Percentiles rank a stretch among this genome's conserved stretches.
These are phyloP conservation scores for Eudorina sp. DNA, from an alignment of 139 green algal genomes.

Conservation along the genomic window DNA sequence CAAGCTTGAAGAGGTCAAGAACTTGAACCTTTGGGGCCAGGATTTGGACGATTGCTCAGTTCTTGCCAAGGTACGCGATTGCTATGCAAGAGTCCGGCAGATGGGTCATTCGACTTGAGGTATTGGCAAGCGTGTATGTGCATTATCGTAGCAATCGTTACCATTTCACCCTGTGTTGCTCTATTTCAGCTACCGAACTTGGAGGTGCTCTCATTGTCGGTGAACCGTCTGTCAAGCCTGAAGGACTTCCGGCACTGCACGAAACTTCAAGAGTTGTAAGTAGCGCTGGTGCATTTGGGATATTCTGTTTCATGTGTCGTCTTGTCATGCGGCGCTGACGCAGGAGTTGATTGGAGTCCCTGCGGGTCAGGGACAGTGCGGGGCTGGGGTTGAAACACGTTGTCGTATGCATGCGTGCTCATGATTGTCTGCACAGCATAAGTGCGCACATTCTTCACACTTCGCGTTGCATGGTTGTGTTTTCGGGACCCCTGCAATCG, in stretches of 20 bases:
- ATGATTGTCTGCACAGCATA: no score
- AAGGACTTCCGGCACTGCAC: constrained; percentile 63
- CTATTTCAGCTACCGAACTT: constrained; percentile 56
- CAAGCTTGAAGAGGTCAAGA: constrained; percentile 61
- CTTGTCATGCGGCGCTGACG: no score
- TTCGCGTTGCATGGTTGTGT: no score
- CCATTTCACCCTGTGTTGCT: background rate
- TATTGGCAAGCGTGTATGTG: background rate
- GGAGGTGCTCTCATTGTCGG: constrained; percentile 75
- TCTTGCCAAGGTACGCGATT: constrained; percentile 20
- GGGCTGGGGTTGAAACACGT: no score
- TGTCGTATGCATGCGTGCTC: no score
- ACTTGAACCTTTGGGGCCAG: constrained; percentile 69
- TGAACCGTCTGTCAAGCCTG: constrained; percentile 72
- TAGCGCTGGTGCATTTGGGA: no score
- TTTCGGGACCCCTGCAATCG: no score
- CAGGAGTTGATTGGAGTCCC: no score
- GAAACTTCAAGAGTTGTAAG: constrained; percentile 62
- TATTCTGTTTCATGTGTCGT: no score
- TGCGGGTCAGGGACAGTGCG: no score
- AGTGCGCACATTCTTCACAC: no score
- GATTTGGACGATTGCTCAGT: constrained; percentile 44
- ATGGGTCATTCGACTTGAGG: background rate
- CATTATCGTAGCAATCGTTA: background rate
- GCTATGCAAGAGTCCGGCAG: no score